Base-by-base conservation (phyloP, 192 early-diverging fungal species). In the Diversispora eburnea region DNA sequence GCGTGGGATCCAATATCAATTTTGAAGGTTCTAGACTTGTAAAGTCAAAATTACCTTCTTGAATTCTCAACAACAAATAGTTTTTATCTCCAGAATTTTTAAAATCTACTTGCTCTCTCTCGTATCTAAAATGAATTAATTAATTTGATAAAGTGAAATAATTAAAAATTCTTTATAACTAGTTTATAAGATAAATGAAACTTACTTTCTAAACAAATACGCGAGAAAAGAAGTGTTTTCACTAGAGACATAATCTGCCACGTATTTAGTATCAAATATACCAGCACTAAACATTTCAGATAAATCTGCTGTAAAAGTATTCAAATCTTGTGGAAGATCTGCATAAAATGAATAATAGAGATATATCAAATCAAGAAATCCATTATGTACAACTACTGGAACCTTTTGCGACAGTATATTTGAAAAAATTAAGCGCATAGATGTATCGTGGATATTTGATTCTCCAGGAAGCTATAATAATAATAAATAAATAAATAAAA, bases 301-400 rank as follows among this genome's bases (percentile, higher is more conserved):
- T 15, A 97, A 70, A 77, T 96, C 95, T 13, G 87, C 86, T 1
- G 91, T 78, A 79, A 98, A 96, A 0, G 84, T 82, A 49, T 80
- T 77, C 57, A 97, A 77, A 5, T 84, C 77, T 42, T 77, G 76
- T 0, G 98, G 98, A 39, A 98, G 80, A 43, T 84, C 80, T 0
- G 92, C 90, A 74, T 93, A 92, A 73, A 99, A 94, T 12, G 89
- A 83, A 78, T 95, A 89, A 78, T 98, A 98, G 9, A 99, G 64
- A 77, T 95, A 98, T 72, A 96, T 88, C 10, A 98, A 76, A 77
- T 99, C 98, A 42, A 97, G 81, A 20, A 98, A 82, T 0, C 97
- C 98, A 78, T 98, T 98, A 85, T 99, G 98, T 0, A 96, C 81
- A 8, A 96, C 85, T 15, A 99, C 76, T 2, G 94, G 92, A 13